phyloP scores from a whole-genome alignment of 345 rosid species.

The Citrus unshiu region DNA sequence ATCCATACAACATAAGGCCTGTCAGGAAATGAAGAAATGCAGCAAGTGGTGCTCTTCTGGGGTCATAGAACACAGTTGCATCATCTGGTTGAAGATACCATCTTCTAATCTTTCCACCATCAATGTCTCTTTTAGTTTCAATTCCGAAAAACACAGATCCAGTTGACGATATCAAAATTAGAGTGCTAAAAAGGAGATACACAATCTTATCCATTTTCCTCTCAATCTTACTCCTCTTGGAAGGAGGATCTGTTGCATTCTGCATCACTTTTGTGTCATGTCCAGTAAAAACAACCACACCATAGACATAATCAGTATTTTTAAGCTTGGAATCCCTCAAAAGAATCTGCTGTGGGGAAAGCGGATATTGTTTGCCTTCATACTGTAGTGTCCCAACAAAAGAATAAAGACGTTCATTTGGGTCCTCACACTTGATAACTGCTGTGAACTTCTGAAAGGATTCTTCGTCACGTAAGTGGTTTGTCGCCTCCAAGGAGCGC shows the following conservation, averaged over 20 bases:
- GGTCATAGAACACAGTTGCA: slow-evolving; percentile 57
- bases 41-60: slow-evolving; percentile 46
- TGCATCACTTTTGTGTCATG: slow-evolving; percentile 97
- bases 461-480: slow-evolving; percentile 27
- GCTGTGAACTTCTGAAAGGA: slow-evolving; percentile 43
- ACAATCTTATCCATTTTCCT: slow-evolving; percentile 85
- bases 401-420: slow-evolving; percentile 69
- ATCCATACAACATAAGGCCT: slow-evolving; percentile 86
- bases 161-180: slow-evolving; percentile 55
- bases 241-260: slow-evolving; percentile 81
- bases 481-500: slow-evolving; percentile 64
- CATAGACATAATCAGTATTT: slow-evolving; percentile 62
- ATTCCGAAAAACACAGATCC: slow-evolving; percentile 75
- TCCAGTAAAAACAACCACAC: slow-evolving; percentile 84
- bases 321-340: slow-evolving; percentile 82
- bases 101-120: slow-evolving; percentile 40
- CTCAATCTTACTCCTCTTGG: slow-evolving; percentile 90
- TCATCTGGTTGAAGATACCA: slow-evolving; percentile 85
- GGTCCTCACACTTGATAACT: slow-evolving; percentile 73
- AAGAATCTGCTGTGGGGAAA: slow-evolving; percentile 73
- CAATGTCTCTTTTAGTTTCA: slow-evolving; percentile 49
- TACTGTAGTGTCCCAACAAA: slow-evolving; percentile 70
- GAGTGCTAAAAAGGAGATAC: slow-evolving; percentile 69
- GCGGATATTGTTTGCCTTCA: slow-evolving; percentile 35
- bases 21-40: slow-evolving; percentile 85